Evolutionary conservation across 139 green algal genomes (phyloP), one percentile per base, ranked within the genome.

Genomic region (Micractinium sp.): DNA sequence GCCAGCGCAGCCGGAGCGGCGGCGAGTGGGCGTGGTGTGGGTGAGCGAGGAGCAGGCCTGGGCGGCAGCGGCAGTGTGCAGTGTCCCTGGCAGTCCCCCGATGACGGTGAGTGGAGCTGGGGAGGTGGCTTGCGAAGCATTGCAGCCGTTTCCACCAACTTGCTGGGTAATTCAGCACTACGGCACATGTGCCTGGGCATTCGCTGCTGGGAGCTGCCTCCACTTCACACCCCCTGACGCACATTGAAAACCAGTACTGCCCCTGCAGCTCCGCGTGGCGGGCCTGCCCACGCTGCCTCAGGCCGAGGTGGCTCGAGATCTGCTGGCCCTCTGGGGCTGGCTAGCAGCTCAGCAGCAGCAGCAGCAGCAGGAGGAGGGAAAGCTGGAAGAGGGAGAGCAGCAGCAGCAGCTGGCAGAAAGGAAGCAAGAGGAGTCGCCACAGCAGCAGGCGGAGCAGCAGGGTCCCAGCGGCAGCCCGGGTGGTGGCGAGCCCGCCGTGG

Each of bases 251-350:
- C 47, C 22, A 35, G 3, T 13, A 22, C 2, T 39, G 27, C 31
- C 23, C 16, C 35, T 78, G 82, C 82, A 87, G 82, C 82, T 87
- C 61, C 61, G 56, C 25, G 25, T 77, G 36, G 61, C 73, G 13
- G 82, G 82, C 9, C 63, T 79, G 63, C 38, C 67, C 39, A 80
- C 67, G 0, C 25, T 47, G 18, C 22, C 67, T 29, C 67, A 81
- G 18, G 83, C 83, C 20, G 83, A 87, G 82, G 82, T 87, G 36
- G 82, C 82, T 4, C 63, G 66, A 2, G 82, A 87, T 63, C 18
- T 87, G 82, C 82, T 87, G 38, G 69, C 66, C 39, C 2, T 87
- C 33, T 87, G 82, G 82, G 82, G 82, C 66, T 87, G 82, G 82
- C 82, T 35, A 35, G 56, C 82, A 78, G 82, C 61, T 18, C n/a